Percentiles rank a stretch among this genome's conserved stretches.
Evolutionary conservation across 2,329 filamentous ascomycete species (phyloP).

Genomic region (Aspergillus terreus): DNA sequence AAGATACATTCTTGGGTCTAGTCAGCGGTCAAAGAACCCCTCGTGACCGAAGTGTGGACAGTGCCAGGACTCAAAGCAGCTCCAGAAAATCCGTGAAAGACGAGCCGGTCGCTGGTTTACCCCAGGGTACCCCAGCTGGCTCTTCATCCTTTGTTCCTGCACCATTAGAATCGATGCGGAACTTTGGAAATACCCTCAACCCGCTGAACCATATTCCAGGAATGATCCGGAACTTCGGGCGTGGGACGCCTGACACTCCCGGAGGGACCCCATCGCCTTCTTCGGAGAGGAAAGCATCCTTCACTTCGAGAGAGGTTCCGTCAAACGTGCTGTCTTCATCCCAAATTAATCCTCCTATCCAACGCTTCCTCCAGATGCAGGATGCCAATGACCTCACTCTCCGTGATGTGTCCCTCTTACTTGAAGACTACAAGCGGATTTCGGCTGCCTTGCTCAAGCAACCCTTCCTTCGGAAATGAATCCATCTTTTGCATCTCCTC

Average conservation of each 20-base stretch:
- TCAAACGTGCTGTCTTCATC: slow-evolving; percentile 8
- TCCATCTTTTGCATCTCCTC: neutral
- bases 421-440: slow-evolving; percentile 71
- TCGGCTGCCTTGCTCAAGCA: slow-evolving; percentile 60
- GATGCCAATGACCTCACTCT: slow-evolving; percentile 67
- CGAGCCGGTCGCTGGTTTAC: slow-evolving; percentile 11
- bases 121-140: slow-evolving; percentile 17
- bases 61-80: slow-evolving; percentile 41
- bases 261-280: slow-evolving; percentile 39
- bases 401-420: slow-evolving; percentile 67
- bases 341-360: slow-evolving; percentile 57
- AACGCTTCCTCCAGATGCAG: slow-evolving; percentile 69
- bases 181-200: slow-evolving; percentile 74
- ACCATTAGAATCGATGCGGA: slow-evolving; percentile 77
- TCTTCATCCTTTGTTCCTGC: slow-evolving; percentile 40
- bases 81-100: slow-evolving; percentile 35
- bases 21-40: slow-evolving; percentile 62
- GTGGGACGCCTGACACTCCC: slow-evolving; percentile 37
- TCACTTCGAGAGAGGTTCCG: slow-evolving; percentile 14
- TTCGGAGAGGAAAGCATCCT: slow-evolving; percentile 32
- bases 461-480: slow-evolving; percentile 13
- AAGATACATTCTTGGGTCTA: slow-evolving; percentile 67
- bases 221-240: slow-evolving; percentile 74
- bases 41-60: slow-evolving; percentile 76
- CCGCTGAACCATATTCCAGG: slow-evolving; percentile 74